These are phyloP conservation scores for Epichloe gansuensis DNA, from an alignment of 2,329 filamentous ascomycete genomes.

Conservation along the genomic window DNA sequence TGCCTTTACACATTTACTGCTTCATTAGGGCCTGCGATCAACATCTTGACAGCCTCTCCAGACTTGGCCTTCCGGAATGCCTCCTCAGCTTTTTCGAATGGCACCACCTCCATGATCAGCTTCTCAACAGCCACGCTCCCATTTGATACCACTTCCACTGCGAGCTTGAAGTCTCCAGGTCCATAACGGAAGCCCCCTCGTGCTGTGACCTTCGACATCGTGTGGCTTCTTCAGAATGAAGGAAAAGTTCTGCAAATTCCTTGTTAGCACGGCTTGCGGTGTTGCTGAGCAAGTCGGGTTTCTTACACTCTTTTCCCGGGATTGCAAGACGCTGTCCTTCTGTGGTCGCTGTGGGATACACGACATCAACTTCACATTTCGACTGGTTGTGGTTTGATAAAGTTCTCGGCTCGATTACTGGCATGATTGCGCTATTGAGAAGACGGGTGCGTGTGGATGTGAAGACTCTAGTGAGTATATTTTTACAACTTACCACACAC, in stretches of 20 bases:
- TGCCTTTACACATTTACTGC: not conserved
- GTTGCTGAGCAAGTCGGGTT: too few relatives aligned
- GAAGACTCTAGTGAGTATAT: too few relatives aligned
- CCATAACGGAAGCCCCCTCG: constrained; percentile 85
- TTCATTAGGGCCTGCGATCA: constrained; percentile 54
- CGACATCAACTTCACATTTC: too few relatives aligned
- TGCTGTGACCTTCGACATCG: constrained; percentile 51
- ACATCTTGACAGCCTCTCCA: constrained; percentile 62
- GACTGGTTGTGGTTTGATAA: too few relatives aligned
- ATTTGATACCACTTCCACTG: constrained; percentile 60
- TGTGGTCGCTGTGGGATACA: too few relatives aligned
- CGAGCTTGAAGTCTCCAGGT: constrained; percentile 74
- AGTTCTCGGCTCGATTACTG: too few relatives aligned
- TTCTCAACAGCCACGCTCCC: constrained; percentile 71
- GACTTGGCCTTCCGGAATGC: constrained; percentile 79
- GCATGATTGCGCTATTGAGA: too few relatives aligned
- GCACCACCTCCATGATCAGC: constrained; percentile 64
- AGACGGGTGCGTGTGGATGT: too few relatives aligned
- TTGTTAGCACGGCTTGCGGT: too few relatives aligned
- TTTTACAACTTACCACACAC: too few relatives aligned
- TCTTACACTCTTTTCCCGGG: too few relatives aligned
- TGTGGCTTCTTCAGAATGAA: not conserved
- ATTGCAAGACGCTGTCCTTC: too few relatives aligned
- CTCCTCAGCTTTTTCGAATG: constrained; percentile 70
- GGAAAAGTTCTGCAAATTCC: not conserved